Evolutionary conservation across 345 rosid genomes (phyloP).

Genomic region (Luvunga scandens): DNA sequence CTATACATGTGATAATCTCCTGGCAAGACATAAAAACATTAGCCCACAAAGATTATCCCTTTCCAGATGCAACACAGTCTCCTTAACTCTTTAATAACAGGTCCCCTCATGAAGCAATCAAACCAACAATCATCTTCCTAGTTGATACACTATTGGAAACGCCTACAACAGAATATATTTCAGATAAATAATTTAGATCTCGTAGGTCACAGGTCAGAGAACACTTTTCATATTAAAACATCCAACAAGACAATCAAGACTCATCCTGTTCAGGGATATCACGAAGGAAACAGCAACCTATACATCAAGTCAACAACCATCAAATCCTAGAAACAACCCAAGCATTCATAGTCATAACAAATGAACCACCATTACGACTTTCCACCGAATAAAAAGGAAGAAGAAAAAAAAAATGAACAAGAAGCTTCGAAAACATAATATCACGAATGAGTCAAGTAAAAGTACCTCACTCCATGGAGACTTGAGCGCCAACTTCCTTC

Average conservation of each 20-base stretch:
- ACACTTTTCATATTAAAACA: too few relatives aligned
- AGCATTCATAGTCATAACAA: background rate
- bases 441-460: background rate
- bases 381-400: background rate
- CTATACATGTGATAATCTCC: background rate
- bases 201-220: background rate
- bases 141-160: background rate
- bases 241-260: background rate
- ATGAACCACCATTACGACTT: background rate
- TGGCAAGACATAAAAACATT: background rate
- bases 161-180: background rate
- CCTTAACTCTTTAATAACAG: background rate
- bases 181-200: background rate
- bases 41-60: background rate
- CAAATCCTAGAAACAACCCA: background rate
- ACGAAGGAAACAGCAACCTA: background rate
- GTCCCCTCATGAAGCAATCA: background rate
- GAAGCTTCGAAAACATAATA: background rate
- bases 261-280: too few relatives aligned
- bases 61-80: background rate
- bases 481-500: conserved; percentile 89
- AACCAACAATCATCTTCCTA: background rate
- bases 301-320: background rate
- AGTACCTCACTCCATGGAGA: conserved; percentile 70
- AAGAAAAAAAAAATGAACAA: background rate